Evolutionary conservation across 2,329 filamentous ascomycete genomes (phyloP).

Genomic region (Diaporthe nobilis): DNA sequence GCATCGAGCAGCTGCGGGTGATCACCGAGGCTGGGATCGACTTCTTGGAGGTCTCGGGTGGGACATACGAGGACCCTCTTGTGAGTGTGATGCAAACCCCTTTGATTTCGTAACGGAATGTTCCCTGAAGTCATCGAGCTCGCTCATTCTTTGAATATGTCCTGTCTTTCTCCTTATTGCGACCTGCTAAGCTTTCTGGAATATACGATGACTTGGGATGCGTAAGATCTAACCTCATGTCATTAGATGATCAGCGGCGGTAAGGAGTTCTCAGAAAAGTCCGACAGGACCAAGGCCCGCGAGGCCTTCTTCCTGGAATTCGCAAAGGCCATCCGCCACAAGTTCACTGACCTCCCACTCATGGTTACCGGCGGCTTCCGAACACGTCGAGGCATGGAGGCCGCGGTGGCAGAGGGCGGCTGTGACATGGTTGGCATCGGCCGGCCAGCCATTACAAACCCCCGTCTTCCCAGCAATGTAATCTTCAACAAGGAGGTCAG

Average conservation of each 20-base stretch:
- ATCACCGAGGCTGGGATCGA: conserved; percentile 68
- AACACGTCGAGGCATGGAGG: conserved; percentile 59
- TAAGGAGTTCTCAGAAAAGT: conserved; percentile 44
- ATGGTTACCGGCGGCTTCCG: conserved; percentile 77
- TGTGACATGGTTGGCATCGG: conserved; percentile 60
- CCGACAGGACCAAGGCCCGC: conserved; percentile 64
- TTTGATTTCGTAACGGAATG: neutral
- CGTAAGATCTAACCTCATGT: neutral
- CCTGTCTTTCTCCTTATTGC: neutral
- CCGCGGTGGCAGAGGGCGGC: conserved; percentile 53
- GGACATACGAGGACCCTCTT: conserved; percentile 68
- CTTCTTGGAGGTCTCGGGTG: conserved; percentile 78
- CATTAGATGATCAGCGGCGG: conserved; percentile 53
- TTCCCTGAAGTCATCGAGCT: too few species aligned
- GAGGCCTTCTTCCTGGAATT: conserved; percentile 81
- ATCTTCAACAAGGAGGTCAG: conserved; percentile 53
- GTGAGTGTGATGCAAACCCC: conserved; percentile 49
- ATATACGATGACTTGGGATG: too few species aligned
- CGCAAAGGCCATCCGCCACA: conserved; percentile 63
- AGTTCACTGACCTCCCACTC: conserved; percentile 60
- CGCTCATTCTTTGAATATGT: too few species aligned
- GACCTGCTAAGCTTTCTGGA: neutral
- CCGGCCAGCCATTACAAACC: conserved; percentile 56
- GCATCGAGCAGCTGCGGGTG: conserved; percentile 69
- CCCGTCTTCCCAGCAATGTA: conserved; percentile 53